phyloP scores from a whole-genome alignment of 2,329 filamentous ascomycete genomes.

The Fusarium albidum region DNA sequence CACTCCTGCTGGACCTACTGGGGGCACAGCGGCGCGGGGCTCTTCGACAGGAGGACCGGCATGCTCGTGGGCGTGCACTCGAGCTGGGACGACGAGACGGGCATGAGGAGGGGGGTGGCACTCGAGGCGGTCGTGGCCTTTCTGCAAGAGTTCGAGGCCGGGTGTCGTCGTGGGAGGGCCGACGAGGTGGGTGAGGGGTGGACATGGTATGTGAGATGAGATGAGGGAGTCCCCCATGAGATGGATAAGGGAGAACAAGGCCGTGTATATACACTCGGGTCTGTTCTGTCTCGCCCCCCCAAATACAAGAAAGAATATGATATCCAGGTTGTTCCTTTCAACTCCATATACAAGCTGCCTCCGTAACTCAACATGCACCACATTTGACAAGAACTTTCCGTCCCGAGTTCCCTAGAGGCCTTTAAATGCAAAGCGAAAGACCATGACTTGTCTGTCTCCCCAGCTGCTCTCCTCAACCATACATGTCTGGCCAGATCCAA shows the following conservation, averaged over 20 bases:
- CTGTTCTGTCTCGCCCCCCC: conserved; percentile 8
- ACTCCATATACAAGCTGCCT: neutral
- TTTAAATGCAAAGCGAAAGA: conserved; percentile 9
- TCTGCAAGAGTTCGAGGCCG: conserved; percentile 34
- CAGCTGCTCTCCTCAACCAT: conserved; percentile 13
- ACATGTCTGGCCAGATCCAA: conserved; percentile 12
- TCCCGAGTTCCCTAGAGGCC: no score
- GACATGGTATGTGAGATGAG: conserved; percentile 27
- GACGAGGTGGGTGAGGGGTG: conserved; percentile 10
- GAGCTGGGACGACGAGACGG: conserved; percentile 61
- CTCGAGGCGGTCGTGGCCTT: conserved; percentile 55
- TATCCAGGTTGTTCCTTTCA: conserved; percentile 13
- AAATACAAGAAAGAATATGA: conserved; percentile 13
- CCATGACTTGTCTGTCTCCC: conserved; percentile 9
- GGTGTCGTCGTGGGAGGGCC: neutral
- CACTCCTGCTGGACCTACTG: conserved; percentile 66
- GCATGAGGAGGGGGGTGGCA: conserved; percentile 58
- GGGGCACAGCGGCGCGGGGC: conserved; percentile 62
- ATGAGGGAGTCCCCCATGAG: neutral
- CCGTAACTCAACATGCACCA: neutral
- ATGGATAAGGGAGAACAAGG: conserved; percentile 9
- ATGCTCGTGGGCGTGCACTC: conserved; percentile 60
- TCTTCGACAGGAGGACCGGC: conserved; percentile 51
- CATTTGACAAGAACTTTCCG: neutral
- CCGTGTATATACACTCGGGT: conserved; percentile 25